Percentiles rank a stretch among this genome's conserved stretches.
These are phyloP conservation scores for Daldinia sp. DNA, from an alignment of 2,329 filamentous ascomycete genomes.

Conservation along the genomic window DNA sequence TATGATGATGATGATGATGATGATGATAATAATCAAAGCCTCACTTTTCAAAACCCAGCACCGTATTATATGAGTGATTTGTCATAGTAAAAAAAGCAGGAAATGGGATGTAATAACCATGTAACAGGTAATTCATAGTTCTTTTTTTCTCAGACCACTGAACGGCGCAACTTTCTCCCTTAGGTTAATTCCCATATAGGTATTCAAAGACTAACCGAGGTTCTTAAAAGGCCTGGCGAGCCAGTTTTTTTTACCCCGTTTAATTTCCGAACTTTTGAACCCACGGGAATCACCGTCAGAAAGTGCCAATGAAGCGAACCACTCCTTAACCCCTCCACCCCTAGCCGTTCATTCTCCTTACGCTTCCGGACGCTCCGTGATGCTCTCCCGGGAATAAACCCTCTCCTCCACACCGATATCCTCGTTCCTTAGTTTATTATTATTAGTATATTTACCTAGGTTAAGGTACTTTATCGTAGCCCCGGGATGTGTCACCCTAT, in stretches of 20 bases:
- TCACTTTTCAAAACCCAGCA: background rate
- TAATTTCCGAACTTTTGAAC: conserved; percentile 1
- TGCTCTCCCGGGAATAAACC: conserved; percentile 47
- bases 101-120: background rate
- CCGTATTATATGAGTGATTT: background rate
- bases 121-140: background rate
- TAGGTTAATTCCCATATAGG: background rate
- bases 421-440: conserved; percentile 46
- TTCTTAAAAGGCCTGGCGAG: background rate
- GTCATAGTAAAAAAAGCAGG: background rate
- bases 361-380: conserved; percentile 4
- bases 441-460: background rate
- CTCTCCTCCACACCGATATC: conserved; percentile 51
- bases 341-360: background rate
- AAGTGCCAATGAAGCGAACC: background rate
- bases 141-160: background rate
- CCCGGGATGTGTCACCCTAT: background rate
- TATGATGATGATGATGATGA: background rate
- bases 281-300: background rate
- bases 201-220: background rate
- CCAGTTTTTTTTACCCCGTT: background rate
- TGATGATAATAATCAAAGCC: background rate
- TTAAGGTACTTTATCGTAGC: background rate
- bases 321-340: no score
- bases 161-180: conserved; percentile 4